phyloP scores from a whole-genome alignment of 805 yeast species.

The Saccharomycopsis sp. region DNA sequence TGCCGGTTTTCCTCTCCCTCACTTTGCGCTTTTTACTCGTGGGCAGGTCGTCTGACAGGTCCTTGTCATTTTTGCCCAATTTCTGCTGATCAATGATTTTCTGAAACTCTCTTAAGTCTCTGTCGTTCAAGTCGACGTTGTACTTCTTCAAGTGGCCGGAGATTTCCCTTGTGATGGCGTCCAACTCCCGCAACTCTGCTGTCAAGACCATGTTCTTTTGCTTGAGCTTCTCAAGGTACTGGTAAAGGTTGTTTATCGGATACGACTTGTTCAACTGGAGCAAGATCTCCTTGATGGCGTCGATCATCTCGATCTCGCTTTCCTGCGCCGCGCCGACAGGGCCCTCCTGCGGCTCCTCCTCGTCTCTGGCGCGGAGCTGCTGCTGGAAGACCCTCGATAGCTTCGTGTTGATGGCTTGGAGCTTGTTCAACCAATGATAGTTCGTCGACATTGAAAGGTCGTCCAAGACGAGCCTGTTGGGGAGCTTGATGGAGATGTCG shows the following conservation, averaged over 20 bases:
- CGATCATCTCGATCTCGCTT: slow-evolving; percentile 2
- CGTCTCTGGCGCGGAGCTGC: background rate
- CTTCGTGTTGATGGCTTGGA: slow-evolving; percentile 3
- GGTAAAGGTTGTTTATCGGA: slow-evolving; percentile 15
- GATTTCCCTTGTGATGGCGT: slow-evolving; percentile 9
- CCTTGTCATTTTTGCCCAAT: background rate
- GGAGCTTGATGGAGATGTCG: slow-evolving; percentile 12
- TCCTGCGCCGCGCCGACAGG: background rate
- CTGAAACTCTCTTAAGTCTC: slow-evolving; percentile 11
- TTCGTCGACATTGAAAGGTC: slow-evolving; percentile 13
- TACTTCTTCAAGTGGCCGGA: slow-evolving; percentile 14
- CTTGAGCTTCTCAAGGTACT: slow-evolving; percentile 11
- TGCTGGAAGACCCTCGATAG: slow-evolving; percentile 3
- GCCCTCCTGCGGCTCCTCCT: slow-evolving; percentile 1
- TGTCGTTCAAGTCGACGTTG: slow-evolving; percentile 15
- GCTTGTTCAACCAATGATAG: slow-evolving; percentile 5
- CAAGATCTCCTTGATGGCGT: slow-evolving; percentile 8
- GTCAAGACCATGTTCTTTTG: slow-evolving; percentile 1
- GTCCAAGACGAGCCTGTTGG: slow-evolving; percentile 10
- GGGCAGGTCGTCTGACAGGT: too few species aligned
- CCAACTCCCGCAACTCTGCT: slow-evolving; percentile 11
- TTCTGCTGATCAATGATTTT: background rate
- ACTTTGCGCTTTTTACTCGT: too few species aligned
- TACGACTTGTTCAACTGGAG: slow-evolving; percentile 16
- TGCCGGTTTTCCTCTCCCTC: background rate